phyloP scores from a whole-genome alignment of 2,329 filamentous ascomycete species.

The Stagonosporopsis rhizophila region DNA sequence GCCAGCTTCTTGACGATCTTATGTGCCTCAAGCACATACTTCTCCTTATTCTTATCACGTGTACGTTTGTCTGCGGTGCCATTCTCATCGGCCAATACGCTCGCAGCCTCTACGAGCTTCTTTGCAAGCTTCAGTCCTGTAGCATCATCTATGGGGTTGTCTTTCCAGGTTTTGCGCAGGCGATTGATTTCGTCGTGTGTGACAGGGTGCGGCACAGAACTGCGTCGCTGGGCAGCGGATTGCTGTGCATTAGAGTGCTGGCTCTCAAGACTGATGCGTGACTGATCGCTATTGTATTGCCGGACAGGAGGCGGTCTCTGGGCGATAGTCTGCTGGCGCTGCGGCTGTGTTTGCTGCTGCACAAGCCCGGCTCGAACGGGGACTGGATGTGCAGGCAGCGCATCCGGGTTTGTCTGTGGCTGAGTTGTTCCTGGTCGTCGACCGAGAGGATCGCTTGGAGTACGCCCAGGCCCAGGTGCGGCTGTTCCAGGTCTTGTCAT shows the following conservation, averaged over 20 bases:
- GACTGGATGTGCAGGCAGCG: constrained; percentile 62
- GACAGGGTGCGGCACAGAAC: constrained; percentile 61
- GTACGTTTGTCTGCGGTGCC: constrained; percentile 72
- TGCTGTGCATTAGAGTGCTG: constrained; percentile 26
- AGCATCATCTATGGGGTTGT: constrained; percentile 74
- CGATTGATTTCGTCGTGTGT: constrained; percentile 80
- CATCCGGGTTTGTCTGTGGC: constrained; percentile 58
- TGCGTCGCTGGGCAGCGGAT: constrained; percentile 26
- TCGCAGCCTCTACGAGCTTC: constrained; percentile 83
- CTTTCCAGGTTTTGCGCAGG: constrained; percentile 72
- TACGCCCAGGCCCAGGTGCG: constrained; percentile 37
- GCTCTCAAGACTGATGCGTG: constrained; percentile 45
- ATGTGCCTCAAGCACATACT: constrained; percentile 83
- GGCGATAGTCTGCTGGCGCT: constrained; percentile 28
- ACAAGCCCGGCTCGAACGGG: constrained; percentile 62
- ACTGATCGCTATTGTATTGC: constrained; percentile 57
- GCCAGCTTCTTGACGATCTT: constrained; percentile 92
- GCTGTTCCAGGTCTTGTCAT: constrained; percentile 44
- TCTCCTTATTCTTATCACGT: constrained; percentile 73
- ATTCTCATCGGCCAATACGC: constrained; percentile 78
- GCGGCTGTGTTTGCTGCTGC: constrained; percentile 33
- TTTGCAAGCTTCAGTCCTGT: constrained; percentile 78
- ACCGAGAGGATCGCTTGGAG: constrained; percentile 37
- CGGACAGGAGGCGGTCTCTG: constrained; percentile 60
- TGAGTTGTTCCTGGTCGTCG: constrained; percentile 51